Evolutionary conservation across 2,329 filamentous ascomycete species (phyloP).

Genomic region (Aureobasidium musti): DNA sequence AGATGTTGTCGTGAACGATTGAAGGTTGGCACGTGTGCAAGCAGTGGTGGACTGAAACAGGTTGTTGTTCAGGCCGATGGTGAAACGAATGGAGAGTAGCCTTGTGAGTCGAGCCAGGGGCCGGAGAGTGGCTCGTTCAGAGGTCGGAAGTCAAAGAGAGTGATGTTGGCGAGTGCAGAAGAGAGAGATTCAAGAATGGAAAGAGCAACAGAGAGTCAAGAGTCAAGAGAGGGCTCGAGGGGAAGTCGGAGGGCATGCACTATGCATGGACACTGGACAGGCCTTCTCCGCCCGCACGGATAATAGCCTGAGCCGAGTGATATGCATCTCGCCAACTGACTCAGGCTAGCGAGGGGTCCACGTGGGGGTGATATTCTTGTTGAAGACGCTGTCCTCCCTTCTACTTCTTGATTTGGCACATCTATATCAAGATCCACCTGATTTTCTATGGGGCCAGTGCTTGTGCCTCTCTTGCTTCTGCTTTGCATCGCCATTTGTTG

Average conservation of each 20-base stretch:
- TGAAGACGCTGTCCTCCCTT: neutral
- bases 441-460: neutral
- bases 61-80: constrained; percentile 12
- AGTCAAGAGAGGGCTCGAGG: neutral
- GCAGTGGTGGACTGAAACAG: neutral
- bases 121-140: neutral
- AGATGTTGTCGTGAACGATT: neutral
- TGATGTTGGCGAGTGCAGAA: neutral
- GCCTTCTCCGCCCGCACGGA: neutral
- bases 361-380: neutral
- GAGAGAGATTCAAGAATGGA: constrained; percentile 3
- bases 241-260: constrained; percentile 5
- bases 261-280: neutral
- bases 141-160: constrained; percentile 11
- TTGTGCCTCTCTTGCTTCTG: neutral
- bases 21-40: constrained; percentile 1
- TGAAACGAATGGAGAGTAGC: neutral
- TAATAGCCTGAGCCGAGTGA: neutral
- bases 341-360: constrained; percentile 12
- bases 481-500: neutral
- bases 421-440: neutral
- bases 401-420: neutral
- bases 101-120: neutral
- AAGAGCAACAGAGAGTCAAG: constrained; percentile 7
- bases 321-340: neutral